These are phyloP conservation scores for Colletotrichum somersetense DNA, from an alignment of 2,329 filamentous ascomycete genomes.

Conservation along the genomic window DNA sequence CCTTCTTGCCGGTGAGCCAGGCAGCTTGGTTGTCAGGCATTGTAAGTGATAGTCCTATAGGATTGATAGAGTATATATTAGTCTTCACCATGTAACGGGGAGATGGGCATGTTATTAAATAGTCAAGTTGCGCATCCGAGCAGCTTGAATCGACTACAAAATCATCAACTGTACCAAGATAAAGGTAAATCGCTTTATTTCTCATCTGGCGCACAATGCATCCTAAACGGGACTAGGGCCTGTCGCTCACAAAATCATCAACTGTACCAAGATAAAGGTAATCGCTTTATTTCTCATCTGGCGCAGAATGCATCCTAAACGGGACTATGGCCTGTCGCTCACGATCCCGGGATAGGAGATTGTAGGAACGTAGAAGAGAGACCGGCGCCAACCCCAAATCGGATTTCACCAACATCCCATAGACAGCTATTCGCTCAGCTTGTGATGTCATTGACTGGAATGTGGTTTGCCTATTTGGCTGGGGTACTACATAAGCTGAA, in stretches of 20 bases:
- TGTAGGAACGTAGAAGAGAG: background rate
- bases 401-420: too few species aligned
- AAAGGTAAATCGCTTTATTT: background rate
- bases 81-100: too few species aligned
- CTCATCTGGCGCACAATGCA: conserved; percentile 11
- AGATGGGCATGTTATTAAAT: background rate
- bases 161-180: background rate
- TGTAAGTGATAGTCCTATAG: too few species aligned
- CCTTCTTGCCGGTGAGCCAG: conserved; percentile 39
- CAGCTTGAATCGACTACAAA: background rate
- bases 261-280: background rate
- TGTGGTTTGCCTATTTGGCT: background rate
- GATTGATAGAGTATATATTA: too few species aligned
- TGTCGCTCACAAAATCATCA: background rate
- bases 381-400: background rate
- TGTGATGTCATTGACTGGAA: background rate
- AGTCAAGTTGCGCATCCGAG: background rate
- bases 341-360: background rate
- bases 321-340: background rate
- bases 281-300: too few species aligned
- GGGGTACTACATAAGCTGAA: background rate
- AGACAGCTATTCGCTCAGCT: background rate
- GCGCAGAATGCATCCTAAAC: conserved; percentile 8
- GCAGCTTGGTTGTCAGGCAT: conserved; percentile 37
- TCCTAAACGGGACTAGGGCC: conserved; percentile 2